These are phyloP conservation scores for Metrosideros polymorpha DNA, from an alignment of 441 rosid species.

Conservation along the genomic window DNA sequence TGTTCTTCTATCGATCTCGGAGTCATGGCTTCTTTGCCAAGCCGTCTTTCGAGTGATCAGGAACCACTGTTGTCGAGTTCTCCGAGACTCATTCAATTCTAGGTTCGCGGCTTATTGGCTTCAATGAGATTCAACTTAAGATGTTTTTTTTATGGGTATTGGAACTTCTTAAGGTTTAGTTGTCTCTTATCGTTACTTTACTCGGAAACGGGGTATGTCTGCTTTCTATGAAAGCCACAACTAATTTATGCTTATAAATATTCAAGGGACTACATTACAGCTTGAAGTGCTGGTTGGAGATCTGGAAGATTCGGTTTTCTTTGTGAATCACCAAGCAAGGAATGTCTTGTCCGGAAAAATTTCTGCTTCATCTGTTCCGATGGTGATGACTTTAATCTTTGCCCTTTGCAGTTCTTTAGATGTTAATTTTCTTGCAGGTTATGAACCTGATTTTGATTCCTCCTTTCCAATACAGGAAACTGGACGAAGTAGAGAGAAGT, in stretches of 20 bases:
- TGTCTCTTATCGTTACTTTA: background rate
- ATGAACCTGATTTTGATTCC: background rate
- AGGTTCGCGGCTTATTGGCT: background rate
- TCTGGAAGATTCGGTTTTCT: constrained; percentile 68
- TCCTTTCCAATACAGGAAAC: constrained; percentile 37
- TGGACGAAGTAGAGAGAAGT: constrained; percentile 37
- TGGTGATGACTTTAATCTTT: constrained; percentile 10
- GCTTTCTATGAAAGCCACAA: background rate
- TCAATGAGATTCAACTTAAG: background rate
- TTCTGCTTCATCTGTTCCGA: constrained; percentile 13
- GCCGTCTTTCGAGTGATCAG: background rate
- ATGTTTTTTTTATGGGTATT: background rate
- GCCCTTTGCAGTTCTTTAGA: background rate
- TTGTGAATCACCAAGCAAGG: constrained; percentile 17
- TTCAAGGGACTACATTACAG: constrained; percentile 49
- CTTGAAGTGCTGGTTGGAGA: constrained; percentile 84
- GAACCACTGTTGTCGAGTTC: background rate
- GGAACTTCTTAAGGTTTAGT: background rate
- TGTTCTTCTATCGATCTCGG: background rate
- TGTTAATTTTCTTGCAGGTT: background rate
- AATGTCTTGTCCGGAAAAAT: constrained; percentile 34
- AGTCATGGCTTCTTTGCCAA: background rate
- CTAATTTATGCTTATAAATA: constrained; percentile 6
- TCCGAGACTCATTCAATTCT: background rate
- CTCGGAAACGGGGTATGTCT: background rate